These are phyloP conservation scores for Fusarium anthophilum DNA, from an alignment of 2,329 filamentous ascomycete genomes.

Conservation along the genomic window DNA sequence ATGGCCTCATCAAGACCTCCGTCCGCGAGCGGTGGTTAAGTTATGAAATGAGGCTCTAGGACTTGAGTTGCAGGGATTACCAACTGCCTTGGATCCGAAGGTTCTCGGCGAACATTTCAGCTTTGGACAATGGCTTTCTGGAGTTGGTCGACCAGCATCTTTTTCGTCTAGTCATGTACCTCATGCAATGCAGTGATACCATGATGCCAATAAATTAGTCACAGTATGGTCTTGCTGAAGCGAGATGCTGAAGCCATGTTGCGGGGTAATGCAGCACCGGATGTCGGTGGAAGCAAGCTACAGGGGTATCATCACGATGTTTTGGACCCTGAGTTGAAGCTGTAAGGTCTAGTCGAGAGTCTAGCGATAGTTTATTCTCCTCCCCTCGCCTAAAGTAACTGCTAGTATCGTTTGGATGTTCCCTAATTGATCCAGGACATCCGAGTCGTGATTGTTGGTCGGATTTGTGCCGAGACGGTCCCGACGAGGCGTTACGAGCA, in stretches of 20 bases:
- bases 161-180: not conserved
- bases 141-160: not conserved
- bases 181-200: not conserved
- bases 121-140: not conserved
- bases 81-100: not conserved
- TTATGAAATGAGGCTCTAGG: not conserved
- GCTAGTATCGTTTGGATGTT: not conserved
- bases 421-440: no score
- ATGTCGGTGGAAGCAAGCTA: not conserved
- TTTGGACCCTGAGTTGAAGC: not conserved
- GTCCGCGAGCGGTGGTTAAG: not conserved
- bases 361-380: not conserved
- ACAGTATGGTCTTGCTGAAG: not conserved
- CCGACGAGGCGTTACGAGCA: not conserved
- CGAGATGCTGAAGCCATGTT: not conserved
- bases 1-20: not conserved
- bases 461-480: not conserved
- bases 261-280: not conserved
- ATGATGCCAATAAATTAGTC: not conserved
- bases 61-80: not conserved
- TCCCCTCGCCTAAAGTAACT: not conserved
- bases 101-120: not conserved
- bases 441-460: not conserved
- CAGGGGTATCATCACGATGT: not conserved
- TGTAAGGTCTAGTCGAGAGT: fast-evolving